phyloP scores from a whole-genome alignment of 371 early-diverging fungal genomes.

The Apophysomyces trapeziformis region DNA sequence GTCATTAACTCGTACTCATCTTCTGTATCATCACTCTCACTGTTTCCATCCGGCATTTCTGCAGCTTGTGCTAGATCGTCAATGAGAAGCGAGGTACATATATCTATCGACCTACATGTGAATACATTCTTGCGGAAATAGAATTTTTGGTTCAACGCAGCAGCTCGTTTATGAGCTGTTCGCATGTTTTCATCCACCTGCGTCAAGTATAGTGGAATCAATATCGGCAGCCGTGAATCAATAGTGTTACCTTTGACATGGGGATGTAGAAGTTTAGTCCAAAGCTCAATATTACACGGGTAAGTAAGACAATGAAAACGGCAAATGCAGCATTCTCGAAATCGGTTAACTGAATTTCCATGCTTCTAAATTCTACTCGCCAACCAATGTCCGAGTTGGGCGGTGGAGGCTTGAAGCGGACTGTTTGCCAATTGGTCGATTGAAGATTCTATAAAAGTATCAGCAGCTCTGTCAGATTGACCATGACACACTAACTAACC shows the following conservation, averaged over 20 bases:
- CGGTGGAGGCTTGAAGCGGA: constrained; percentile 99
- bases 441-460: constrained; percentile 82
- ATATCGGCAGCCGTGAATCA: constrained; percentile 9
- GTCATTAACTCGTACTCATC: constrained; percentile 82
- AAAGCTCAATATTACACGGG: constrained; percentile 89
- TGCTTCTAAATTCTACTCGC: constrained; percentile 98
- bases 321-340: constrained; percentile 98
- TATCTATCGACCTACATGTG: constrained; percentile 33
- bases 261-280: constrained; percentile 97
- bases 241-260: constrained; percentile 73
- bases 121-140: constrained; percentile 89
- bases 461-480: not conserved
- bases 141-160: constrained; percentile 82
- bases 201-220: not conserved
- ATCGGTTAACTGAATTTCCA: constrained; percentile 98
- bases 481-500: constrained; percentile 37
- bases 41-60: constrained; percentile 6
- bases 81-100: not conserved
- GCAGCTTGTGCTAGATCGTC: not conserved
- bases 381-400: constrained; percentile 91
- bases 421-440: constrained; percentile 99
- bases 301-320: constrained; percentile 91
- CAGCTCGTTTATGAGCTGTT: constrained; percentile 86
- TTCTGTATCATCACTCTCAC: constrained; percentile 30
- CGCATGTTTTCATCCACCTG: constrained; percentile 96